Evolutionary conservation across 75 land plant genomes (phyloP), one percentile per base, ranked within the genome.

Genomic region (Cunninghamia lanceolata): DNA sequence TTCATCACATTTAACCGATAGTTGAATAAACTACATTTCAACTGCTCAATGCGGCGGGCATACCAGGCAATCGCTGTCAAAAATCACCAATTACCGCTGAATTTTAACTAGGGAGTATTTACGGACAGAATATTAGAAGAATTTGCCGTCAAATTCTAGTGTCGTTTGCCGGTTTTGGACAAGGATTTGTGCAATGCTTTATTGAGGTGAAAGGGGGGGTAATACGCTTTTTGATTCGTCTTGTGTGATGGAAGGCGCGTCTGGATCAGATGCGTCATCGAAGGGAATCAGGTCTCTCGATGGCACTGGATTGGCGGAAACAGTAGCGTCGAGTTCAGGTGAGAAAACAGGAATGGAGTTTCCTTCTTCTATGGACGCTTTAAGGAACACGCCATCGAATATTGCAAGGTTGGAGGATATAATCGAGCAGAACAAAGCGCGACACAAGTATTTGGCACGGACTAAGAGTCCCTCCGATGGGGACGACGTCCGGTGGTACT

Each of bases 401-500:
- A 94, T 95, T 8, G 88, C 91, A 17, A 91, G 88, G 85, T 82
- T 95, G 85, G 93, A 92, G 73, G 91, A 95, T 87, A 89, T 83
- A 76, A 93, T 95, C 25, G 95, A 94, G 90, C 91, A 93, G 46
- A 80, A 86, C 84, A 71, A 89, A 56, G 97, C 88, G 19, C 84
- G 95, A 50, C 88, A 88, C 84, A 98, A 98, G 91, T 96, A 98
- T 87, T 88, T 88, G 32, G 92, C 94, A 9, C 91, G 87, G 28
- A 98, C 99, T 0, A 88, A 82, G 78, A 98, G 99, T 86, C 94
- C 99, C 0, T 98, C 96, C 0, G 99, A 98, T 90, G 99, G 99
- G 6, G 93, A 93, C 25, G 99, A 98, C 84, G 93, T 98, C 17
- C 78, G 97, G 28, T 98, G 99, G 99, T 98, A 95, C 86, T 98